Percentiles rank a stretch among this genome's conserved stretches.
Evolutionary conservation across 1,284 basidiomycete genomes (phyloP).

Genomic region (Ganoderma resinaceum): DNA sequence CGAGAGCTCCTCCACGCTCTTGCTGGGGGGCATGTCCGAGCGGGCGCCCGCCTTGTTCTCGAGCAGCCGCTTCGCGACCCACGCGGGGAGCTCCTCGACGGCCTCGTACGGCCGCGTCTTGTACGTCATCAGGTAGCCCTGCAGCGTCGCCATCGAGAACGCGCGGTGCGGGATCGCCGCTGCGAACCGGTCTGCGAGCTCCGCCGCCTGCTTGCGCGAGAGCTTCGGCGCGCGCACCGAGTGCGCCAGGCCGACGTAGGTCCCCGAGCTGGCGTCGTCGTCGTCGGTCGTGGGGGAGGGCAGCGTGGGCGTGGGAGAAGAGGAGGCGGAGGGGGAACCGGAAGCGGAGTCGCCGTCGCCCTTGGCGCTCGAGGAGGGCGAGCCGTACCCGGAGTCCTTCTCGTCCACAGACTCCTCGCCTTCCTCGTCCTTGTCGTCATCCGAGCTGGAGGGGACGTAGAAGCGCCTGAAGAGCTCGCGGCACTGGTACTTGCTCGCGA

Average conservation of each 20-base stretch:
- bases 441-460: slow-evolving; percentile 49
- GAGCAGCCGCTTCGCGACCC: slow-evolving; percentile 37
- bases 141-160: slow-evolving; percentile 77
- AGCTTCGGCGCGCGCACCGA: slow-evolving; percentile 41
- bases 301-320: slow-evolving; percentile 7
- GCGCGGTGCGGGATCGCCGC: slow-evolving; percentile 65
- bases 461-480: slow-evolving; percentile 69
- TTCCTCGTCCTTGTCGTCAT: neutral
- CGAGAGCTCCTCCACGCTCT: neutral
- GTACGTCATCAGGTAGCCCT: slow-evolving; percentile 78
- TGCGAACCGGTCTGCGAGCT: slow-evolving; percentile 64
- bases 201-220: slow-evolving; percentile 40
- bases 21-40: slow-evolving; percentile 17
- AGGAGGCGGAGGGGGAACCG: slow-evolving; percentile 3
- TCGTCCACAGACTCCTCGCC: slow-evolving; percentile 22
- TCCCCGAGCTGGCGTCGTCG: slow-evolving; percentile 3
- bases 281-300: neutral
- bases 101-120: slow-evolving; percentile 69
- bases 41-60: slow-evolving; percentile 27
- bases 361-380: slow-evolving; percentile 17
- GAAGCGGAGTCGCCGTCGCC: slow-evolving; percentile 17
- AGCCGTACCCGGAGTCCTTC: slow-evolving; percentile 29
- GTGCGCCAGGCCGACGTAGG: slow-evolving; percentile 41
- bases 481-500: slow-evolving; percentile 72
- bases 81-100: slow-evolving; percentile 43